Percentiles rank a stretch among this genome's conserved stretches.
Evolutionary conservation across 225 moss, liverwort and hornwort genomes (phyloP).

Genomic region (Pleurozium schreberi): DNA sequence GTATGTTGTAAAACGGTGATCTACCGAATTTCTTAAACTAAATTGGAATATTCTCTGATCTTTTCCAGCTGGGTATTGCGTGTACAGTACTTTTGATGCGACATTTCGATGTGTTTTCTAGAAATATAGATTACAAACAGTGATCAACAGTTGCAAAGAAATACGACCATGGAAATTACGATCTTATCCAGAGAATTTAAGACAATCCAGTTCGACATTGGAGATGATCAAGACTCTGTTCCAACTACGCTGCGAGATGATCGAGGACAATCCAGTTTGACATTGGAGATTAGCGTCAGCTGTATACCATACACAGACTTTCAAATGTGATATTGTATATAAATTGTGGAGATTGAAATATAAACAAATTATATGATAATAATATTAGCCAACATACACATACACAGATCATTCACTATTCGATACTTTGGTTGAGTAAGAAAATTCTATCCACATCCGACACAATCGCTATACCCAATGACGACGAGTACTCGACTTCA

Average conservation of each 20-base stretch:
- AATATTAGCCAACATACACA: too few species aligned
- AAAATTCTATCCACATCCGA: not conserved
- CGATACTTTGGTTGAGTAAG: not conserved
- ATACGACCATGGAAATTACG: too few species aligned
- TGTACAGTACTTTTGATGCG: rapidly evolving
- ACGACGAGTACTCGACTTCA: too few species aligned
- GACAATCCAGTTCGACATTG: too few species aligned
- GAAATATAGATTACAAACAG: rapidly evolving
- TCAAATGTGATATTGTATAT: rapidly evolving
- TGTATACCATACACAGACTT: not conserved
- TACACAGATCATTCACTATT: too few species aligned
- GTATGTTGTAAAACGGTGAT: not conserved
- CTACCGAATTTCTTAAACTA: rapidly evolving
- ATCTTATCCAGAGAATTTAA: too few species aligned
- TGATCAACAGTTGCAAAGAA: not conserved
- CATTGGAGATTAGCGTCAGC: rapidly evolving
- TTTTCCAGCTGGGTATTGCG: not conserved
- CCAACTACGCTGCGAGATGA: not conserved
- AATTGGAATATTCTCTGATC: rapidly evolving
- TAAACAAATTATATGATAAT: too few species aligned
- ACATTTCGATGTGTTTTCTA: not conserved
- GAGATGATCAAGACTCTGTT: not conserved
- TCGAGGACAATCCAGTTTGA: not conserved
- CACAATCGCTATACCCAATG: not conserved
- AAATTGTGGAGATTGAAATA: not conserved